Percentiles rank a stretch among this genome's conserved stretches.
phyloP scores from a whole-genome alignment of 2,329 filamentous ascomycete genomes.

The Fusarium ambrosium region DNA sequence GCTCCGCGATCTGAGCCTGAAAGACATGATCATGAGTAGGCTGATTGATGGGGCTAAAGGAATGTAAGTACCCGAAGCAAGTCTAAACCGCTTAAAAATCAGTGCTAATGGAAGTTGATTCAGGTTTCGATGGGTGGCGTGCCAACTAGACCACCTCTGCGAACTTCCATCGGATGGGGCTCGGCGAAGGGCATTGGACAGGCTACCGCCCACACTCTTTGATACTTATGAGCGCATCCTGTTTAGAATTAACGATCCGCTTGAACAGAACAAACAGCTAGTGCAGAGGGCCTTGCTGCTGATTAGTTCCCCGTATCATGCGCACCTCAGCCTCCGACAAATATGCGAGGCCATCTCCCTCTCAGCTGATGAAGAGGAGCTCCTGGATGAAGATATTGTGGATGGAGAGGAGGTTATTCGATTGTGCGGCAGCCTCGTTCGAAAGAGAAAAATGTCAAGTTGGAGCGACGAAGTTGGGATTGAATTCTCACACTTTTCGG shows the following conservation, averaged over 20 bases:
- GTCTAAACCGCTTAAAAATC: too few relatives aligned
- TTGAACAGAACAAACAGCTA: not conserved
- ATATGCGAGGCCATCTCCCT: slow-evolving; percentile 19
- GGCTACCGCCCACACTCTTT: slow-evolving; percentile 7
- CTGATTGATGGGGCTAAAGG: not conserved
- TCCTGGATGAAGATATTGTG: not conserved
- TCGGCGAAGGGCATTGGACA: not conserved
- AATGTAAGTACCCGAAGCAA: too few relatives aligned
- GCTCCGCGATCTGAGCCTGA: not conserved
- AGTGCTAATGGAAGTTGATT: too few relatives aligned
- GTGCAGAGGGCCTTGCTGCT: not conserved
- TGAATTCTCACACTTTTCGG: slow-evolving; percentile 29
- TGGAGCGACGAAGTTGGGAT: not conserved
- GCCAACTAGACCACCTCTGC: slow-evolving; percentile 25
- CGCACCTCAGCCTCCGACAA: not conserved
- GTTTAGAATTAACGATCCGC: not conserved
- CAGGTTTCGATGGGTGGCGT: slow-evolving; percentile 31
- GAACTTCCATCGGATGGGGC: not conserved
- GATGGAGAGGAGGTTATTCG: not conserved
- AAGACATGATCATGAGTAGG: slow-evolving; percentile 3
- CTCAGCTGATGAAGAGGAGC: not conserved
- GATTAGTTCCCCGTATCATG: not conserved
- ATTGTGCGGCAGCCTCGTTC: slow-evolving; percentile 16
- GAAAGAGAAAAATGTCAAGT: not conserved
- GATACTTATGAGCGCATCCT: slow-evolving; percentile 20